phyloP scores from a whole-genome alignment of 2,329 filamentous ascomycete genomes.

The Orbilia brochopaga region DNA sequence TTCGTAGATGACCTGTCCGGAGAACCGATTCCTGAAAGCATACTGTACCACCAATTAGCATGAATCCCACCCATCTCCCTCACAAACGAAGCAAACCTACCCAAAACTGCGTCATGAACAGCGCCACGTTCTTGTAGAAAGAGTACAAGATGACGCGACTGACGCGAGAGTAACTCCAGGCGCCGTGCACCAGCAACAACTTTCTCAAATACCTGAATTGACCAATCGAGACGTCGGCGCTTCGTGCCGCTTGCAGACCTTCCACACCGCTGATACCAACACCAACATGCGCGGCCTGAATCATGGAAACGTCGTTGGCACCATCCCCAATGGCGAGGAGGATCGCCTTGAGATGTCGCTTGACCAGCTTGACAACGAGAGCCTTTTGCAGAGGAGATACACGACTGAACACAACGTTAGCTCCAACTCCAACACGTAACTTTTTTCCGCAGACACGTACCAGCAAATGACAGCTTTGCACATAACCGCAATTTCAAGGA shows the following conservation, averaged over 20 bases:
- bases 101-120: slow-evolving; percentile 99
- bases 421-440: slow-evolving; percentile 14
- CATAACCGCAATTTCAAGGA: slow-evolving; percentile 89
- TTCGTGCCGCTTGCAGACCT: slow-evolving; percentile 93
- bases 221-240: slow-evolving; percentile 91
- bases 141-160: slow-evolving; percentile 97
- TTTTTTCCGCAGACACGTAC: slow-evolving; percentile 57
- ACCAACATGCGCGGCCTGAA: slow-evolving; percentile 96
- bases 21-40: slow-evolving; percentile 97
- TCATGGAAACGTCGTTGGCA: slow-evolving; percentile 99
- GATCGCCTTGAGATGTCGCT: slow-evolving; percentile 88
- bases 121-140: slow-evolving; percentile 98
- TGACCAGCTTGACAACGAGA: slow-evolving; percentile 95
- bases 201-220: slow-evolving; percentile 96
- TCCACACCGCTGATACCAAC: slow-evolving; percentile 97
- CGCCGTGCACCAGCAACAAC: slow-evolving; percentile 88
- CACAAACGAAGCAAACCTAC: slow-evolving; percentile 62
- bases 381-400: slow-evolving; percentile 97
- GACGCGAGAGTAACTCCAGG: slow-evolving; percentile 97
- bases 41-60: slow-evolving; percentile 66
- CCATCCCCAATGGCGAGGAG: slow-evolving; percentile 95
- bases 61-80: slow-evolving; percentile 1
- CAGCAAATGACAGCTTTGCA: slow-evolving; percentile 99
- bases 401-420: slow-evolving; percentile 65
- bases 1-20: slow-evolving; percentile 96